Conservation (phyloP, 768 basidiomycete genomes). For the Rhizopogon rudus region DNA sequence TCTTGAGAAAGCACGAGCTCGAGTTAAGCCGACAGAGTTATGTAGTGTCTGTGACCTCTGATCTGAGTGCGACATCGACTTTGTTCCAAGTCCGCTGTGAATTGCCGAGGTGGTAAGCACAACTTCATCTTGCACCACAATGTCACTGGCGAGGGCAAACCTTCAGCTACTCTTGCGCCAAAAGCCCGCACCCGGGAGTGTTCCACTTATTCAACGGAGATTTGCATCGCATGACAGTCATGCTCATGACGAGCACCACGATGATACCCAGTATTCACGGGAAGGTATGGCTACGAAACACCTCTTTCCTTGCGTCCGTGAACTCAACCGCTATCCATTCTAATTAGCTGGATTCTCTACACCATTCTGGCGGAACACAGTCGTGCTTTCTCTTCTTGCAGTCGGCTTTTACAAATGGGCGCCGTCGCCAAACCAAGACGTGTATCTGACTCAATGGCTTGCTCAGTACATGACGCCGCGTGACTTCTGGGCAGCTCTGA, state of each 20-base stretch:
- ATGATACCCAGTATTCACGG: slow-evolving; percentile 41
- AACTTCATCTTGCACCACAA: slow-evolving; percentile 17
- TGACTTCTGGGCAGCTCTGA: slow-evolving; percentile 50
- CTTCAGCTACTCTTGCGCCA: slow-evolving; percentile 29
- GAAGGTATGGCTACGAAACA: slow-evolving; percentile 46
- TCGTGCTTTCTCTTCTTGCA: slow-evolving; percentile 44
- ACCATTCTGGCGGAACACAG: slow-evolving; percentile 63
- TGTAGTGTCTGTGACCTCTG: not conserved
- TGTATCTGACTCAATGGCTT: slow-evolving; percentile 64
- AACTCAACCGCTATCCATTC: not conserved
- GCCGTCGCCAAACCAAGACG: slow-evolving; percentile 55
- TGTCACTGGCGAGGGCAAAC: slow-evolving; percentile 41
- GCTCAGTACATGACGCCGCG: slow-evolving; percentile 48
- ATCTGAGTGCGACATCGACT: not conserved
- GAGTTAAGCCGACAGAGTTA: no score
- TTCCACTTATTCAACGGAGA: slow-evolving; percentile 33
- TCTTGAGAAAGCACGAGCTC: no score
- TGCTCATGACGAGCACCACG: slow-evolving; percentile 34
- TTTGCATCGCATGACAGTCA: slow-evolving; percentile 39
- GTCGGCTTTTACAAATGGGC: slow-evolving; percentile 65
- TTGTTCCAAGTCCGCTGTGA: slow-evolving; percentile 6
- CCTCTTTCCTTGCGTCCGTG: not conserved
- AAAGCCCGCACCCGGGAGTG: slow-evolving; percentile 20
- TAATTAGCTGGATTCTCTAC: slow-evolving; percentile 52
- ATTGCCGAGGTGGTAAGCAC: slow-evolving; percentile 2